Evolutionary conservation across 179 eudicot species (phyloP).

Genomic region (Heliamphora pulchella): DNA sequence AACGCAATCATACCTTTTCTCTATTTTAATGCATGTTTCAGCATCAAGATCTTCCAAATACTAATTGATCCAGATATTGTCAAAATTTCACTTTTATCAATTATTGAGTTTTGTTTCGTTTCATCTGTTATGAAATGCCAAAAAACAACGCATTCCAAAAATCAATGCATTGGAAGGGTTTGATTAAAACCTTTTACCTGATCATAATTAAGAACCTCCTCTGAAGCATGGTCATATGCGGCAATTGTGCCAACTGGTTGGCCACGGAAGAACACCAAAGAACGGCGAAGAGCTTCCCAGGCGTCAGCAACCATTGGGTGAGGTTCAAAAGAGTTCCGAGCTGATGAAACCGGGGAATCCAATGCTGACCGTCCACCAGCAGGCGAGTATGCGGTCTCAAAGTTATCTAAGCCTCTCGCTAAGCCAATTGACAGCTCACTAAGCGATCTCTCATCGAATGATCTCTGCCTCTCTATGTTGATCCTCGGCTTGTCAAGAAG

Average conservation of each 20-base stretch:
- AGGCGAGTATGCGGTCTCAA: constrained; percentile 75
- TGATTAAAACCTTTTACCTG: constrained; percentile 48
- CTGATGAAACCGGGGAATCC: constrained; percentile 83
- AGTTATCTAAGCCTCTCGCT: constrained; percentile 59
- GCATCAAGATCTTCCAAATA: not conserved
- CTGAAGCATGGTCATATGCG: constrained; percentile 92
- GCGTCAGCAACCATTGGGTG: constrained; percentile 99
- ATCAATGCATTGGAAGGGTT: not conserved
- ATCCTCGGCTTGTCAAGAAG: constrained; percentile 83
- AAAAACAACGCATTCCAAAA: not conserved
- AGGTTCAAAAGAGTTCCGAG: constrained; percentile 89
- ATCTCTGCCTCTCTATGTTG: constrained; percentile 81
- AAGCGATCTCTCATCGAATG: constrained; percentile 90
- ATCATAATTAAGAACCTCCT: constrained; percentile 92
- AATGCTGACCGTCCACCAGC: constrained; percentile 70
- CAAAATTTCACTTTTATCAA: no score
- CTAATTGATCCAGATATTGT: no score
- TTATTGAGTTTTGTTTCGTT: no score
- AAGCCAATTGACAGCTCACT: constrained; percentile 84
- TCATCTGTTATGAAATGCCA: no score
- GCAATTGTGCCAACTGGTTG: constrained; percentile 98
- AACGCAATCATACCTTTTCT: not conserved
- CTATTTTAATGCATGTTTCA: not conserved
- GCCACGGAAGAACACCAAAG: constrained; percentile 67
- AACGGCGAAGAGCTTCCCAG: constrained; percentile 92